Evolutionary conservation across 352 stramenopile genomes (phyloP), one percentile per base, ranked within the genome.

Genomic region (Phytophthora capsici): DNA sequence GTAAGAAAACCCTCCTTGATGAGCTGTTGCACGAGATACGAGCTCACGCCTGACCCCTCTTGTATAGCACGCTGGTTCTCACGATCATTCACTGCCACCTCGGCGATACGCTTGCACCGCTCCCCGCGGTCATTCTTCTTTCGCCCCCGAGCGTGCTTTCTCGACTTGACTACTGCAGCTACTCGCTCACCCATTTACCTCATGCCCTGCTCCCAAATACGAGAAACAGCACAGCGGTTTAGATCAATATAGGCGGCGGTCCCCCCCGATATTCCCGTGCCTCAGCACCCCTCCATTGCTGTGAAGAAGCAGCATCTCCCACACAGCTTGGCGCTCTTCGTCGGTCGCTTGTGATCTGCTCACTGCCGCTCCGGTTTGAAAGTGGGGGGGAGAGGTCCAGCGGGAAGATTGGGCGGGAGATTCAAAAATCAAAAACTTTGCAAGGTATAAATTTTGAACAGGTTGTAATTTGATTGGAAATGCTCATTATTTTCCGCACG

Each of bases 121-220:
- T n/a, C n/a, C n/a, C n/a, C n/a, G 25, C 25, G 25, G 25, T 28
- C 6, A 2, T 28, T 28, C 25, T 59, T 58, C 38, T 58, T 58
- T 6, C 51, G 20, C 10, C 40, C 52, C 10, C 52, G 40, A 1
- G 23, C 10, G 14, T 41, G 43, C 38, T 26, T 41, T 14, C 52
- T 19, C 6, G 52, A 43, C 40, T 50, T 44, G 1, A 59, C 52
- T 2, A 59, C 52, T 19, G 44, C 54, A 8, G 44, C 32, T 10
- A 48, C 32, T 4, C 44, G 54, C 0, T 1, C 1, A 4, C 23
- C 54, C 54, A 54, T 54, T n/a, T 41, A 41, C 13, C 16, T 32
- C 20, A 40, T 14, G 5, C 44, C 32, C 30, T 17, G 19, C 1
- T 54, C 23, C 44, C 44, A 63, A 22, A 63, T 32, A 4, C 44